Base-by-base conservation (phyloP, 108 stramenopile species). In the Fistulifera solaris region DNA sequence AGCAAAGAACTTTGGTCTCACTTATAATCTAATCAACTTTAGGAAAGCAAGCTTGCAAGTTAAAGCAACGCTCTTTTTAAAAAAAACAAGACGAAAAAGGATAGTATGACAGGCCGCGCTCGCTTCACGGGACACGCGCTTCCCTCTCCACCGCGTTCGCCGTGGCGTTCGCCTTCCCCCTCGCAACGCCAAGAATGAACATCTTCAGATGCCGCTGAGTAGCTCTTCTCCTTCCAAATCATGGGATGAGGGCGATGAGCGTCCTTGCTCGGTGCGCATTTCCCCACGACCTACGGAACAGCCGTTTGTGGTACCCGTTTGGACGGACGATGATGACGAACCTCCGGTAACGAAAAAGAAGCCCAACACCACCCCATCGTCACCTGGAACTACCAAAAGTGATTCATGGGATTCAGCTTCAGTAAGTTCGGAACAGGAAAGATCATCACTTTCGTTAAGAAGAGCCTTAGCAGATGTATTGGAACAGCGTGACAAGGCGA, bases 381-480 rank as follows among this genome's bases (percentile, higher is more conserved):
- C 47, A 5, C 55, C 39, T 5, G 19, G 13, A 0, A 26, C 16
- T 28, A 62, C 38, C 46, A 56, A 16, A 49, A 63, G 18, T 27
- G 31, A 35, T 35, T 35, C 8, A 35, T 72, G 51, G 41, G 40
- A 59, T 40, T 48, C 42, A 45, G 14, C 58, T 27, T 27, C 72
- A 24, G 35, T 53, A 3, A 35, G 31, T 35, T 35, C 31, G 11
- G 70, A 68, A 28, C 73, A 78, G 48, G 70, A 71, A 5, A 14
- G 31, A 12, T 52, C 70, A 48, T 26, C 74, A n/a, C 61, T 61
- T n/a, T 72, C 72, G 17, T 74, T 78, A 44, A 70, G 74, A 59
- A 64, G 77, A 38, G 77, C 74, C 0, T 38, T 78, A 31, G 77
- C 73, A 17, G 72, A 74, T 52, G 58, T 73, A 10, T 70, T 68